Evolutionary conservation across 768 basidiomycete genomes (phyloP).

Genomic region (Auriscalpium orientale): DNA sequence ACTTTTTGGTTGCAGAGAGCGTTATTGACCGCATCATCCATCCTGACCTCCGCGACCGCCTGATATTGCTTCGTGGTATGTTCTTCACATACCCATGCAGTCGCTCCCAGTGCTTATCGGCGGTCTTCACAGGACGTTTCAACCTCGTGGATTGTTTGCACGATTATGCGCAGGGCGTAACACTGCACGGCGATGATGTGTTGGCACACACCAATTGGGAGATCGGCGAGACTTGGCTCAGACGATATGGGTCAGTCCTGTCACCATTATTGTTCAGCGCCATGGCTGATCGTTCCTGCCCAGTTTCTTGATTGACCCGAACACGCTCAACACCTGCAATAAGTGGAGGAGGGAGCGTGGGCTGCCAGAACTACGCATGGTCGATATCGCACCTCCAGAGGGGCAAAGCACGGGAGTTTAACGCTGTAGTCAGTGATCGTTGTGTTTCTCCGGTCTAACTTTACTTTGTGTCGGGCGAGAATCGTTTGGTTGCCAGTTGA

Average conservation of each 20-base stretch:
- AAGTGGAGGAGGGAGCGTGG: slow-evolving; percentile 86
- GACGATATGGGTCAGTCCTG: slow-evolving; percentile 64
- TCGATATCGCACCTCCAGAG: slow-evolving; percentile 36
- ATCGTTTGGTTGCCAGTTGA: too few species aligned
- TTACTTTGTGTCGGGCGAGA: too few species aligned
- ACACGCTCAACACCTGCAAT: slow-evolving; percentile 65
- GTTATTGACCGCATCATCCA: slow-evolving; percentile 87
- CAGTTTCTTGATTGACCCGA: slow-evolving; percentile 75
- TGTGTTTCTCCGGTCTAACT: too few species aligned
- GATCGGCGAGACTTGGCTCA: slow-evolving; percentile 73
- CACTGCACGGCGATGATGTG: slow-evolving; percentile 86
- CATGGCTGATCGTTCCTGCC: slow-evolving; percentile 2
- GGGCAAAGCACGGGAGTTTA: neutral
- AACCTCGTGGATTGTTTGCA: slow-evolving; percentile 75
- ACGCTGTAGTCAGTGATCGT: too few species aligned
- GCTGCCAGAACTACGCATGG: slow-evolving; percentile 57
- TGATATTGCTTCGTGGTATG: slow-evolving; percentile 81
- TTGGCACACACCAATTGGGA: slow-evolving; percentile 91
- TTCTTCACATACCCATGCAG: slow-evolving; percentile 5
- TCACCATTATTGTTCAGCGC: neutral
- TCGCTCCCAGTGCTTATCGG: slow-evolving; percentile 3
- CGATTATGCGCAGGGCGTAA: slow-evolving; percentile 60
- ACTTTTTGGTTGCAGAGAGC: slow-evolving; percentile 49
- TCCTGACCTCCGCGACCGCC: slow-evolving; percentile 83
- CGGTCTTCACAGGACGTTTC: slow-evolving; percentile 50